Evolutionary conservation across 2,329 filamentous ascomycete genomes (phyloP), one percentile per base, ranked within the genome.

Genomic region (Alternaria rosae): DNA sequence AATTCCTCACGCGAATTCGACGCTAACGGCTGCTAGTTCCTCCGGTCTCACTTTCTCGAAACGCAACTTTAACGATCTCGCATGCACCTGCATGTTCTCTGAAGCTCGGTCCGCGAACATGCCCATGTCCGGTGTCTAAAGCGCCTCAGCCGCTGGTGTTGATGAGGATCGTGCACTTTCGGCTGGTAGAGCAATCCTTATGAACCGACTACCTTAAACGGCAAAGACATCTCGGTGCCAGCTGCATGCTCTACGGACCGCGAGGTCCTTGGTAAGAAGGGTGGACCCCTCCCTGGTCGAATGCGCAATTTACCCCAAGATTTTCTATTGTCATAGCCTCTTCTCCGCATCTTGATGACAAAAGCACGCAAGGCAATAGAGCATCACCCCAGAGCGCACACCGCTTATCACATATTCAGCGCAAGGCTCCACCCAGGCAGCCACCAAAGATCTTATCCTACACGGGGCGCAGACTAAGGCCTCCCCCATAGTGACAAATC

Each of bases 1-100:
- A 76, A 75, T 76, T 64, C 45, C 52, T 47, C 30, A 64, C 21
- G 59, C 53, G 62, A 47, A 59, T 64, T 53, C 57, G 55, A 56
- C 68, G 70, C 71, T 72, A 70, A 63, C 54, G 50, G 66, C 50
- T 59, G 13, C 59, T 42, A 62, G 62, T 44, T 45, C 43, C 44
- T 50, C 32, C 56, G 51, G 38, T 51, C 55, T 59, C 54, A 57
- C 32, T 55, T 51, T 63, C 59, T 66, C 57, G 59, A 68, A 67
- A 67, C 70, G 57, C 38, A 47, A 61, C 32, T 57, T 55, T 57
- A 54, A 50, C 55, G 54, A 43, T 63, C 56, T 62, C 57, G 57
- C 59, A 25, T 68, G 30, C 47, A 54, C 51, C 54, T 63, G 38
- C 28, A 45, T 42, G 54, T 32, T 15, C 26, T 50, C 54, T 38